Evolutionary conservation across 805 yeast genomes (phyloP), one percentile per base, ranked within the genome.

Genomic region (Metschnikowia santaceciliae): DNA sequence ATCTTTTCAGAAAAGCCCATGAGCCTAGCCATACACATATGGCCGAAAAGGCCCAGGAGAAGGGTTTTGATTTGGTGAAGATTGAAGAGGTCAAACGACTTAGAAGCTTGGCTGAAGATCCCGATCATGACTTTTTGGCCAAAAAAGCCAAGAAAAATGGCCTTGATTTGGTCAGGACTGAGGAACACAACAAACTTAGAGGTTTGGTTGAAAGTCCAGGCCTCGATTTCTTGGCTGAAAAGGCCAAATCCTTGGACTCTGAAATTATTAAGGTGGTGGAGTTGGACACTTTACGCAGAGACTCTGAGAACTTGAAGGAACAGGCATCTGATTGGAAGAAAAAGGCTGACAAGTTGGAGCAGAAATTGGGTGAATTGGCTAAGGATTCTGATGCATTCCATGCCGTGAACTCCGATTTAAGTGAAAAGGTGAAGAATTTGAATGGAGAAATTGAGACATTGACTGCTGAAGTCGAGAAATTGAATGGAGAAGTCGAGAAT

Each of bases 11-110:
- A 32, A 54, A 61, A 11, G 75, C 74, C 0, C 53, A 65, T 49
- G 66, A 65, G 8, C 77, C 77, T 19, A 38, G 64, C 0, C 32
- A 60, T 6, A 61, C 62, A 14, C 54, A 56, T 10, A 43, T 67
- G 33, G 15, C 47, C 0, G 4, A 40, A 6, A 56, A 55, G 26
- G 65, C 67, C 6, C 50, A 42, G 4, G 50, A 49, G 11, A 54
- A 50, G 23, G 35, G 40, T 7, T 32, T 43, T 22, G 48, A 47
- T 14, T 15, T 56, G 37, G 45, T 56, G 14, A 56, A 50, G 39
- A 14, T 6, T 5, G 34, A 53, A 2, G 55, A 56, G n/a, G 36
- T 42, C 19, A 43, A 34, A 1, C 22, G 20, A 10, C 39, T 56
- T 42, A 40, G 43, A 23, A 19, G 19, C 8, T 17, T 45, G 14